phyloP scores from a whole-genome alignment of 306 rosid genomes.

The Cyclanthera cordifolia region DNA sequence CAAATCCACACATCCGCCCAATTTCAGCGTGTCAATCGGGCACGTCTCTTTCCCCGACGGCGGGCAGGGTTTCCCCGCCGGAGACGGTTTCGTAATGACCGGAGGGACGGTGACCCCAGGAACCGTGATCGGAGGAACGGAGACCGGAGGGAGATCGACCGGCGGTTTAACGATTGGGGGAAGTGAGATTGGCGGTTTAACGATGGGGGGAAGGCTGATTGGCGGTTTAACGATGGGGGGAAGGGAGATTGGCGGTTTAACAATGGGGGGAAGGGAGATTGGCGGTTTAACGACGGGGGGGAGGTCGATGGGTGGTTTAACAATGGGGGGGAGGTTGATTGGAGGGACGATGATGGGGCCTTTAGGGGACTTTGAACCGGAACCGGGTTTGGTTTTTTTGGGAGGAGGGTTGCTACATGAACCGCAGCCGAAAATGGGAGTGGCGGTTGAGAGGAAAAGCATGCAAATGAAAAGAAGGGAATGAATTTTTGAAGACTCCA shows the following conservation, averaged over 20 bases:
- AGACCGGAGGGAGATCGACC: not conserved
- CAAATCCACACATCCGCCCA: constrained; percentile 78
- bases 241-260: constrained; percentile 3
- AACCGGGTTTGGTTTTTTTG: constrained; percentile 23
- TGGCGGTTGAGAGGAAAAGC: constrained; percentile 52
- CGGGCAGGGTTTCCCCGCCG: constrained; percentile 23
- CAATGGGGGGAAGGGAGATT: not conserved
- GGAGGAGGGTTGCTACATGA: constrained; percentile 46
- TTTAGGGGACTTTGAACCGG: too few relatives aligned
- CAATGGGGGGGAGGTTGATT: not conserved
- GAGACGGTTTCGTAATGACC: not conserved
- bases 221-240: constrained; percentile 14
- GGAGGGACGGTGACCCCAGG: not conserved
- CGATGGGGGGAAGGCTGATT: constrained; percentile 9
- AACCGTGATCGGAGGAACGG: not conserved
- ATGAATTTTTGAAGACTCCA: constrained; percentile 49
- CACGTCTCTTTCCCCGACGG: constrained; percentile 44
- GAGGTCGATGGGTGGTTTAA: too few relatives aligned
- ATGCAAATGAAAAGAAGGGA: constrained; percentile 62
- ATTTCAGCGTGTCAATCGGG: constrained; percentile 72
- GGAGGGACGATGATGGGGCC: constrained; percentile 9
- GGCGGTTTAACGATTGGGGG: constrained; percentile 6
- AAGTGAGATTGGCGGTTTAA: too few relatives aligned
- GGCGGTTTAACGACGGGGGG: not conserved
- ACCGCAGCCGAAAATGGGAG: constrained; percentile 66